Base-by-base conservation (phyloP, 371 early-diverging fungal genomes). In the Zychaea mexicana region DNA sequence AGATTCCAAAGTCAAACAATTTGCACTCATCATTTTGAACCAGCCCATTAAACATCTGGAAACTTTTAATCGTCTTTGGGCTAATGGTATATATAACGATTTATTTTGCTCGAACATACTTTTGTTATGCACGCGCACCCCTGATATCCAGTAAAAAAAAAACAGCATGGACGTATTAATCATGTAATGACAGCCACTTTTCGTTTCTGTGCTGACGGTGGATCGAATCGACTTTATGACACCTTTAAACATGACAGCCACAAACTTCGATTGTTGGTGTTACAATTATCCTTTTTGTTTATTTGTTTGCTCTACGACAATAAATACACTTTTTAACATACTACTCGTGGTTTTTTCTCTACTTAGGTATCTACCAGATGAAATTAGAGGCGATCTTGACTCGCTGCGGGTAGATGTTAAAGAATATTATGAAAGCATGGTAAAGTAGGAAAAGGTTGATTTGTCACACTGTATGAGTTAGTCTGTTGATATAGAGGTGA, bases 191-290 rank as follows among this genome's bases (percentile, higher is more conserved):
- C 60, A 86, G 96, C 95, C 6, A 63, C 78, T 1, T 72, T 87
- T 53, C 77, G 82, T 4, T 77, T 94, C 27, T 94, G 94, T 62
- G 94, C 94, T 6, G 97, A 96, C 68, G 97, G 96, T 12, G 97
- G 95, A 7, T 90, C 92, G 26, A 97, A 97, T 74, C 82, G 92
- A 31, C 77, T 97, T 24, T 92, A 88, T 62, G 91, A 92, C 61
- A 65, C 81, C 1, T 84, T 92, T 27, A 71, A 67, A 22, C 67
- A 75, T 21, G 83, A 86, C 9, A 54, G 42, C 27, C 72, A 68
- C 31, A 67, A 77, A 38, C 59, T 24, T 9, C 30, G 15, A 38
- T 28, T 42, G 52, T 72, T 85, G 32, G 74, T 60, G 54, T 62
- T 70, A 85, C 85, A 79, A 69, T 58, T 31, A 36, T 36, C 15